These are phyloP conservation scores for Diaporthe amygdali DNA, from an alignment of 2,329 filamentous ascomycete genomes.

Conservation along the genomic window DNA sequence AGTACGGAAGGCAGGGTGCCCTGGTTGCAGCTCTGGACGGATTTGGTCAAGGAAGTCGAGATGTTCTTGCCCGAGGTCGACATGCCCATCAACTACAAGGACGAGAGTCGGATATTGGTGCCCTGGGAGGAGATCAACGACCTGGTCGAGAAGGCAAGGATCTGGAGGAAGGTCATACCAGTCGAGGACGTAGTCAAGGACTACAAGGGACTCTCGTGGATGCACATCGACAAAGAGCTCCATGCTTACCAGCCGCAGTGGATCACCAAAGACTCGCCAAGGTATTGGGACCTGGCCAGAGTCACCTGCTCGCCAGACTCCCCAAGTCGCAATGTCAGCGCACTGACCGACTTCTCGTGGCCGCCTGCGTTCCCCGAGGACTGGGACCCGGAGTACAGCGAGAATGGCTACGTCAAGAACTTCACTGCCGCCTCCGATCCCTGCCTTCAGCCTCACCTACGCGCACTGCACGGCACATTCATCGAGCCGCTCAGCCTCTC, in stretches of 20 bases:
- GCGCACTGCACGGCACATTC: conserved; percentile 57
- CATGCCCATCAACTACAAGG: conserved; percentile 69
- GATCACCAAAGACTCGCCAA: conserved; percentile 47
- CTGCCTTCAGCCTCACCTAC: conserved; percentile 57
- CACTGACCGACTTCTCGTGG: conserved; percentile 41
- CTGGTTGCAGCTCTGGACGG: conserved; percentile 54
- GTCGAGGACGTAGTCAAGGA: conserved; percentile 48
- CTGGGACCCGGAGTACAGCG: conserved; percentile 34
- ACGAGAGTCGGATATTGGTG: conserved; percentile 67
- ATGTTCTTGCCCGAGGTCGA: conserved; percentile 66
- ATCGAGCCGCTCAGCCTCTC: conserved; percentile 55
- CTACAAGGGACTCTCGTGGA: conserved; percentile 45
- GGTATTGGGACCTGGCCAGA: conserved; percentile 64
- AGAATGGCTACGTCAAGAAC: conserved; percentile 57
- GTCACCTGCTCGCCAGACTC: conserved; percentile 63
- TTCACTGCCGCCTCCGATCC: conserved; percentile 60
- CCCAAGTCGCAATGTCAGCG: conserved; percentile 45
- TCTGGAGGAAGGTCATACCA: conserved; percentile 47
- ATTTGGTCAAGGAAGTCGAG: conserved; percentile 56
- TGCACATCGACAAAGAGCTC: conserved; percentile 38
- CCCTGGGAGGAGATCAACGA: conserved; percentile 61
- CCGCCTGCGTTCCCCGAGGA: conserved; percentile 27
- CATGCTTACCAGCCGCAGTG: conserved; percentile 51
- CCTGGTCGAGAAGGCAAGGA: conserved; percentile 53
- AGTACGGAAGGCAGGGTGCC: conserved; percentile 45